Percentiles rank a stretch among this genome's conserved stretches.
Evolutionary conservation across 257 asterid genomes (phyloP).

Genomic region (Fraxinus anomala): DNA sequence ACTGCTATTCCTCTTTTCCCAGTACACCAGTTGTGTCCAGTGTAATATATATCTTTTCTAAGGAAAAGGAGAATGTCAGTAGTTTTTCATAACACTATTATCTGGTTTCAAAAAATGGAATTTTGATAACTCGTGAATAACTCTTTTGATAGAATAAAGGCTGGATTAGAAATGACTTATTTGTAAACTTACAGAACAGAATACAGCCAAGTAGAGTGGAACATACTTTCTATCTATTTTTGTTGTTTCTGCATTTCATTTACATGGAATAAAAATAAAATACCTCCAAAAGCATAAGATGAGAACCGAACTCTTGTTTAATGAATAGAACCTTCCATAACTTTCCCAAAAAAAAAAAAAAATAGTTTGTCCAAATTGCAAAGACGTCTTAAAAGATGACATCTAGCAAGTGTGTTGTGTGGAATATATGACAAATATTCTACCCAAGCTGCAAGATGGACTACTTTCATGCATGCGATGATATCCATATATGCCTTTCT

Average conservation of each 20-base stretch:
- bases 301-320: neutral
- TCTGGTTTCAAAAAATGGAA: neutral
- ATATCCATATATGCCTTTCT: neutral
- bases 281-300: neutral
- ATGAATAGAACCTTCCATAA: neutral
- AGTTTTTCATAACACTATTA: neutral
- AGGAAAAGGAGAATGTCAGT: neutral
- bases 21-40: neutral
- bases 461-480: neutral
- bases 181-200: neutral
- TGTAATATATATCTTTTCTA: neutral
- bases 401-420: neutral
- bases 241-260: neutral
- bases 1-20: slow-evolving; percentile 5
- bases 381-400: neutral
- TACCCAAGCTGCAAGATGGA: neutral
- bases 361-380: neutral
- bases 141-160: neutral
- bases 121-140: neutral
- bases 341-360: neutral
- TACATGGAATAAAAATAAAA: neutral
- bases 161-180: neutral
- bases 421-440: neutral
- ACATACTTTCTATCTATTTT: neutral
- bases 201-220: neutral